Evolutionary conservation across 768 basidiomycete species (phyloP).

Genomic region (Megacollybia marginata): DNA sequence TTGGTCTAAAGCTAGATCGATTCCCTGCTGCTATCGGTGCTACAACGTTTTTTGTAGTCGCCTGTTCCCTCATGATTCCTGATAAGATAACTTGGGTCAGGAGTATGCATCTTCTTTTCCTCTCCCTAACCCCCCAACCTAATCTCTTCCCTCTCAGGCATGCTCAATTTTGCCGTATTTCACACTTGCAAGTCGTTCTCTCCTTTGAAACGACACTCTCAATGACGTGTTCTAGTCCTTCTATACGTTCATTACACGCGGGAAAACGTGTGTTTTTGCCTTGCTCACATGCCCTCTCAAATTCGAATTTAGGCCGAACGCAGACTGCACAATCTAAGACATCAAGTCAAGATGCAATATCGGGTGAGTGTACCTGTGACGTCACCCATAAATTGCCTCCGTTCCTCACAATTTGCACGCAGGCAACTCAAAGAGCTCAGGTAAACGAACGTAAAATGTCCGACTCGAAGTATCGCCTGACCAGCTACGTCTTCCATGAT

Average conservation of each 20-base stretch:
- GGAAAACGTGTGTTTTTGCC: slow-evolving; percentile 37
- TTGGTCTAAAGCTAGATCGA: slow-evolving; percentile 61
- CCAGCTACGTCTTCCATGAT: slow-evolving; percentile 82
- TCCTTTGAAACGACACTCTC: slow-evolving; percentile 4
- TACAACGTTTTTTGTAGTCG: slow-evolving; percentile 42
- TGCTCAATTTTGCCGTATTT: slow-evolving; percentile 71
- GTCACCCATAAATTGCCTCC: not conserved
- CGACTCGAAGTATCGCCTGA: slow-evolving; percentile 77
- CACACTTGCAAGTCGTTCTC: slow-evolving; percentile 47
- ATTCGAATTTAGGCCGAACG: slow-evolving; percentile 50
- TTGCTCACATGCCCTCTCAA: slow-evolving; percentile 15
- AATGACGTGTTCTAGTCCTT: slow-evolving; percentile 41
- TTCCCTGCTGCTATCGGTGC: slow-evolving; percentile 58
- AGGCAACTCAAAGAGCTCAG: slow-evolving; percentile 70
- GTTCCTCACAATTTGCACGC: slow-evolving; percentile 22
- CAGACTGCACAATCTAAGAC: slow-evolving; percentile 58
- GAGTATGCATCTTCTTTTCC: slow-evolving; percentile 18
- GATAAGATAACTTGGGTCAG: slow-evolving; percentile 23
- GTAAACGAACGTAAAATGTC: slow-evolving; percentile 68
- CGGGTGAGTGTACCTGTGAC: slow-evolving; percentile 26
- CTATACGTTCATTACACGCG: slow-evolving; percentile 68
- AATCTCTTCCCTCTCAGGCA: slow-evolving; percentile 26
- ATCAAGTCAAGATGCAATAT: slow-evolving; percentile 71
- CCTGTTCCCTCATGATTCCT: slow-evolving; percentile 28
- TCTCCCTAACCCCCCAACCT: too few relatives aligned